These are phyloP conservation scores for Scenedesmus sp. DNA, from an alignment of 163 green algal species.

Conservation along the genomic window DNA sequence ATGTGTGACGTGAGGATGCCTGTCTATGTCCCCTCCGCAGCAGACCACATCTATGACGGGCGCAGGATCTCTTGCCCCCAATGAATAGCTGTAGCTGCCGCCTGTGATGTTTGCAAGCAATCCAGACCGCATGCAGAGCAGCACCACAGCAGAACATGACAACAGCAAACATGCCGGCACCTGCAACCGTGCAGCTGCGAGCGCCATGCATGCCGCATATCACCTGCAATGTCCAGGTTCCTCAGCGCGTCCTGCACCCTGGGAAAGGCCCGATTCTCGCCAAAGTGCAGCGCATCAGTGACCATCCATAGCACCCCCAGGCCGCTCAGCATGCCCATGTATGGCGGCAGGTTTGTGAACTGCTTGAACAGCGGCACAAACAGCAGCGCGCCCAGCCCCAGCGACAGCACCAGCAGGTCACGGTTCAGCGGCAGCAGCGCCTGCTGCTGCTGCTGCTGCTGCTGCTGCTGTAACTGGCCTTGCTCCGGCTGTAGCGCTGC, in stretches of 20 bases:
- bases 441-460: conserved; percentile 40
- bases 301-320: conserved; percentile 79
- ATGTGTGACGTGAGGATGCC: too few species aligned
- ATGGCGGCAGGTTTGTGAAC: conserved; percentile 71
- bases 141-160: too few species aligned
- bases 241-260: conserved; percentile 41
- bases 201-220: too few species aligned
- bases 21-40: too few species aligned
- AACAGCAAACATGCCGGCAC: not conserved
- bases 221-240: conserved; percentile 45
- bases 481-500: not conserved
- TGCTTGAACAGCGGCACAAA: conserved; percentile 76
- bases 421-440: conserved; percentile 48
- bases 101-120: too few species aligned
- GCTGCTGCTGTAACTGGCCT: not conserved
- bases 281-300: conserved; percentile 80
- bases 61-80: too few species aligned
- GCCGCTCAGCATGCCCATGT: conserved; percentile 80
- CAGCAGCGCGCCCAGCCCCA: conserved; percentile 72
- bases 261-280: conserved; percentile 55
- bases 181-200: not conserved
- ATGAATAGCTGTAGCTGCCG: too few species aligned
- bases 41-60: not conserved
- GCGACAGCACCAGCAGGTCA: conserved; percentile 72
- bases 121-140: too few species aligned